Percentiles rank a stretch among this genome's conserved stretches.
phyloP scores from a whole-genome alignment of 805 yeast genomes.

The Brettanomyces sp. region DNA sequence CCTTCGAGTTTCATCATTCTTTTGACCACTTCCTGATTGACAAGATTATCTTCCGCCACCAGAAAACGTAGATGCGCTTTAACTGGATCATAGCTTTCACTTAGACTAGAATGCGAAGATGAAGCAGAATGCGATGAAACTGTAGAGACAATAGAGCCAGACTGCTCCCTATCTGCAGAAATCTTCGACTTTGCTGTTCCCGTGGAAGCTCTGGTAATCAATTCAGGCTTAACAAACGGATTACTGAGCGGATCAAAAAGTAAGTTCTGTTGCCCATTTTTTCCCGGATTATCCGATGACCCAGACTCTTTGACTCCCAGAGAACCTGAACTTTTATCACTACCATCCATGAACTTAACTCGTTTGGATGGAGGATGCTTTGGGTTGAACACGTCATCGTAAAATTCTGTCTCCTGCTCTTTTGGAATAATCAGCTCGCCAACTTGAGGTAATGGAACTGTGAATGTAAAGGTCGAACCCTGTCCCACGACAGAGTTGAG shows the following conservation, averaged over 20 bases:
- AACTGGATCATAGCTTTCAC: slow-evolving; percentile 13
- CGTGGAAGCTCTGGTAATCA: slow-evolving; percentile 38
- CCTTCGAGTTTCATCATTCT: slow-evolving; percentile 87
- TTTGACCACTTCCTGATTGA: slow-evolving; percentile 88
- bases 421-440: slow-evolving; percentile 37
- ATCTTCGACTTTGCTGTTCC: slow-evolving; percentile 34
- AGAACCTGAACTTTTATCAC: slow-evolving; percentile 1
- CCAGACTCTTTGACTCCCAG: not conserved
- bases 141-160: not conserved
- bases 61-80: slow-evolving; percentile 36
- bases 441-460: slow-evolving; percentile 64
- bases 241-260: not conserved
- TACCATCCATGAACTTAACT: slow-evolving; percentile 28
- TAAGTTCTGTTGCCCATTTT: not conserved
- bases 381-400: slow-evolving; percentile 62
- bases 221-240: slow-evolving; percentile 33
- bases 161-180: not conserved
- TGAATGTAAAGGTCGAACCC: slow-evolving; percentile 79
- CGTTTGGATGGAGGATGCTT: slow-evolving; percentile 41
- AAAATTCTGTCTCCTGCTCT: slow-evolving; percentile 28
- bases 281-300: not conserved
- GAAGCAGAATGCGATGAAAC: too few relatives aligned
- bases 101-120: not conserved
- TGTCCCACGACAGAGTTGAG: slow-evolving; percentile 66
- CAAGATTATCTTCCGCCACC: slow-evolving; percentile 90